A percentile compares a stretch with the other conserved stretches of the same genome.
These are phyloP conservation scores for Vaccinium myrtillus DNA, from an alignment of 148 eudicot species.

Conservation along the genomic window DNA sequence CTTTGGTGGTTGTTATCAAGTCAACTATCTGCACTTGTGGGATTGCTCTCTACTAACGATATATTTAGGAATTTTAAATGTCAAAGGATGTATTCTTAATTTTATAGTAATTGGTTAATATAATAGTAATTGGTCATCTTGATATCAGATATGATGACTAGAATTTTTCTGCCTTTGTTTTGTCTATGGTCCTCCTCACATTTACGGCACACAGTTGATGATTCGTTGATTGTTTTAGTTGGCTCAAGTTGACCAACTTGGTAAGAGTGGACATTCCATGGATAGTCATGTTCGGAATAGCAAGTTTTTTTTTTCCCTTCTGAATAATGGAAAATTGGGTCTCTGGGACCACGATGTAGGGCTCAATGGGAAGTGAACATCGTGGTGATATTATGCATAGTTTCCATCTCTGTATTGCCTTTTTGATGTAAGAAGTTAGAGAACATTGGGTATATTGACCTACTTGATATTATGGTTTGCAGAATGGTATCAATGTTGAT, in stretches of 20 bases:
- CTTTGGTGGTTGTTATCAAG: not conserved
- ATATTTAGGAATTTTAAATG: not conserved
- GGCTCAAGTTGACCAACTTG: not conserved
- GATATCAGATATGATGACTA: not conserved
- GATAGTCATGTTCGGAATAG: not conserved
- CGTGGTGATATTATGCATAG: not conserved
- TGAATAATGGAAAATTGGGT: not conserved
- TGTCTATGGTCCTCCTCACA: not conserved
- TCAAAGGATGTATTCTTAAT: not conserved
- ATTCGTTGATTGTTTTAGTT: not conserved
- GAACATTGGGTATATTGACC: not conserved
- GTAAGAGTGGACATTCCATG: not conserved
- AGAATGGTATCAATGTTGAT: conserved; percentile 66
- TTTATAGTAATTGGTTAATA: not conserved
- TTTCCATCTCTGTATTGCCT: not conserved
- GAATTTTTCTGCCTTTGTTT: not conserved
- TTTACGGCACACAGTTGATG: not conserved
- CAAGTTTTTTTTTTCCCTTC: not conserved
- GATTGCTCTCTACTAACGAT: not conserved
- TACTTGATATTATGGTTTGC: conserved; percentile 23
- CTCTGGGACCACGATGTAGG: not conserved
- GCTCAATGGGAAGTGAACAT: not conserved
- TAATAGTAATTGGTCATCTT: not conserved
- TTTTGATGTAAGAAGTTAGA: not conserved
- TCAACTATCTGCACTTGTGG: not conserved